phyloP scores from a whole-genome alignment of 2,329 filamentous ascomycete species.

The Cladophialophora bantiana region DNA sequence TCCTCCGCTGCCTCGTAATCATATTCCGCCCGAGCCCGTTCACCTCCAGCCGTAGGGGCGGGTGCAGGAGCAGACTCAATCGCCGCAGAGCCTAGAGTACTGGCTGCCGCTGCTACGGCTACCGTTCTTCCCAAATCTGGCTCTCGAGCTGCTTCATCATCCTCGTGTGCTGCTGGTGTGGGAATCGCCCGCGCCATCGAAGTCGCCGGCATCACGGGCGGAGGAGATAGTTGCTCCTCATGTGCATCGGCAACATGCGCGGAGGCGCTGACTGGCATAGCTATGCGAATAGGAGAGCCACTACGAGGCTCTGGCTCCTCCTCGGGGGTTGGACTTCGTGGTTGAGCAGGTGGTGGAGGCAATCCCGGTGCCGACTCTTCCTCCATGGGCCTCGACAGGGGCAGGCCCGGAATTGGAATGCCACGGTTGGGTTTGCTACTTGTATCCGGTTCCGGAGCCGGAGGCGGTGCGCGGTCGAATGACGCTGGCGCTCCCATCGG shows the following conservation, averaged over 20 bases:
- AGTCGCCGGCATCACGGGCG: slow-evolving; percentile 64
- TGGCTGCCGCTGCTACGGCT: slow-evolving; percentile 62
- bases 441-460: slow-evolving; percentile 68
- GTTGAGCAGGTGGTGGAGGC: slow-evolving; percentile 53
- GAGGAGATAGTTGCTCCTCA: slow-evolving; percentile 51
- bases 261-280: slow-evolving; percentile 74
- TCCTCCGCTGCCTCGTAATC: slow-evolving; percentile 98
- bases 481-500: slow-evolving; percentile 68
- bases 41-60: slow-evolving; percentile 59
- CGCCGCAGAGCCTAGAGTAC: slow-evolving; percentile 54
- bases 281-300: slow-evolving; percentile 80
- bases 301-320: slow-evolving; percentile 46
- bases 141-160: slow-evolving; percentile 69
- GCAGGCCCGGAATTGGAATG: slow-evolving; percentile 79
- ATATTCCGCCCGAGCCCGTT: slow-evolving; percentile 82
- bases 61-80: slow-evolving; percentile 53
- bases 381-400: slow-evolving; percentile 63
- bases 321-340: slow-evolving; percentile 54
- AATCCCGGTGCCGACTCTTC: slow-evolving; percentile 58
- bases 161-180: slow-evolving; percentile 65
- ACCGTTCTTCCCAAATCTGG: slow-evolving; percentile 68
- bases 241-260: slow-evolving; percentile 54
- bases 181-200: slow-evolving; percentile 63
- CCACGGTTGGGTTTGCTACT: slow-evolving; percentile 74
- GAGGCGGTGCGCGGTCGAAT: slow-evolving; percentile 52